Conservation (phyloP, 2,329 filamentous ascomycete species). For the Diplocarpon mali region DNA sequence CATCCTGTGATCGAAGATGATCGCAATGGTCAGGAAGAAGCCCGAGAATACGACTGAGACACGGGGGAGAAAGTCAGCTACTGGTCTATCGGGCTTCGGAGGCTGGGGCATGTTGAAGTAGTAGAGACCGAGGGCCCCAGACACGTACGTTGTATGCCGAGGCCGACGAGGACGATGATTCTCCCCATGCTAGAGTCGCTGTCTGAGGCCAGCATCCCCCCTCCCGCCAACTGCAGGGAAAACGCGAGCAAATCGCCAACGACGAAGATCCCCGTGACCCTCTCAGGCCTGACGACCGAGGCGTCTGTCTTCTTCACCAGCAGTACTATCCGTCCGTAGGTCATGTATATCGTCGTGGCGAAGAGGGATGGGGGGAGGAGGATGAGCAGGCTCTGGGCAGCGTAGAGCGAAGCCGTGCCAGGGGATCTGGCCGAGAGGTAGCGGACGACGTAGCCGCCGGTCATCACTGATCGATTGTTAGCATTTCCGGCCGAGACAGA, state of each 20-base stretch:
- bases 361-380: conserved; percentile 26
- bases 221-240: too few relatives aligned
- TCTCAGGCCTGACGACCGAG: conserved; percentile 31
- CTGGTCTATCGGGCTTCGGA: too few relatives aligned
- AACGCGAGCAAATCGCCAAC: too few relatives aligned
- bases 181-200: too few relatives aligned
- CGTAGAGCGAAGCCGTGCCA: conserved; percentile 26
- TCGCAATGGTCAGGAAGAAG: conserved; percentile 35
- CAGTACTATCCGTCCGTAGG: conserved; percentile 21
- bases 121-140: too few relatives aligned
- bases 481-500: not conserved
- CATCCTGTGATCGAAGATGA: conserved; percentile 33
- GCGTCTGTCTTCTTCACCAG: conserved; percentile 12
- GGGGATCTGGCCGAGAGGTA: conserved; percentile 17
- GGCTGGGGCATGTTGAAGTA: too few relatives aligned
- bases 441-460: not conserved
- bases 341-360: conserved; percentile 27
- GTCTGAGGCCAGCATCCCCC: too few relatives aligned
- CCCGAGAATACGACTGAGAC: conserved; percentile 42
- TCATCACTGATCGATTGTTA: too few relatives aligned
- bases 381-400: conserved; percentile 20
- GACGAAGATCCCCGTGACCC: conserved; percentile 36
- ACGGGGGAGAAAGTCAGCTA: too few relatives aligned
- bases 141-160: too few relatives aligned
- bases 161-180: too few relatives aligned